Percentiles rank a stretch among this genome's conserved stretches.
phyloP scores from a whole-genome alignment of 208 protist species.

The Leishmania martiniquensis region DNA sequence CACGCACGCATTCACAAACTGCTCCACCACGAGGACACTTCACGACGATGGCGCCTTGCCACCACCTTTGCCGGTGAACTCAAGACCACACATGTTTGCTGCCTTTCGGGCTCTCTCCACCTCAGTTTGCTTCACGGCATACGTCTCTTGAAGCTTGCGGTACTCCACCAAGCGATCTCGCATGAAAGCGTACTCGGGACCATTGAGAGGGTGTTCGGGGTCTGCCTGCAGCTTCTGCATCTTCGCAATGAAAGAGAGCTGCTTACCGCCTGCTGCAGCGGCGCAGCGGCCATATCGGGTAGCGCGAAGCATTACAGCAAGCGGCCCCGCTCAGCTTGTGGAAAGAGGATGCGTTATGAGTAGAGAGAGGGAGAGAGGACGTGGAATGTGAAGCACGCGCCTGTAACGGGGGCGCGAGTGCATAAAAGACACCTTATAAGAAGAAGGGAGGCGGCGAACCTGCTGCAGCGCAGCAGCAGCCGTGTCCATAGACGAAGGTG shows the following conservation, averaged over 20 bases:
- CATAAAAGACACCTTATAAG: neutral
- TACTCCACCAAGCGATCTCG: constrained; percentile 68
- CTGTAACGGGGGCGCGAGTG: neutral
- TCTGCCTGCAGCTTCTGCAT: constrained; percentile 33
- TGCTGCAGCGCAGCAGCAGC: neutral
- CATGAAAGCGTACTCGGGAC: constrained; percentile 69
- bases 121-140: constrained; percentile 87
- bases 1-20: no score
- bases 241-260: constrained; percentile 32
- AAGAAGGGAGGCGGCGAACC: neutral
- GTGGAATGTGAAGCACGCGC: neutral
- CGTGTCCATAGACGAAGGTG: neutral
- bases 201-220: constrained; percentile 35
- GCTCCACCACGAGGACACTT: neutral
- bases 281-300: constrained; percentile 13
- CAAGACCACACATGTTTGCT: constrained; percentile 80
- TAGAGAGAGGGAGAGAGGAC: neutral
- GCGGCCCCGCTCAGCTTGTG: neutral
- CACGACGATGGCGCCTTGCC: constrained; percentile 18
- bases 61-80: constrained; percentile 75
- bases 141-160: constrained; percentile 64
- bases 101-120: constrained; percentile 77
- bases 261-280: constrained; percentile 12
- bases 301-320: constrained; percentile 14
- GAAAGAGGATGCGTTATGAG: neutral